Evolutionary conservation across 2,329 filamentous ascomycete species (phyloP).

Genomic region (Emericellopsis cladophorae): DNA sequence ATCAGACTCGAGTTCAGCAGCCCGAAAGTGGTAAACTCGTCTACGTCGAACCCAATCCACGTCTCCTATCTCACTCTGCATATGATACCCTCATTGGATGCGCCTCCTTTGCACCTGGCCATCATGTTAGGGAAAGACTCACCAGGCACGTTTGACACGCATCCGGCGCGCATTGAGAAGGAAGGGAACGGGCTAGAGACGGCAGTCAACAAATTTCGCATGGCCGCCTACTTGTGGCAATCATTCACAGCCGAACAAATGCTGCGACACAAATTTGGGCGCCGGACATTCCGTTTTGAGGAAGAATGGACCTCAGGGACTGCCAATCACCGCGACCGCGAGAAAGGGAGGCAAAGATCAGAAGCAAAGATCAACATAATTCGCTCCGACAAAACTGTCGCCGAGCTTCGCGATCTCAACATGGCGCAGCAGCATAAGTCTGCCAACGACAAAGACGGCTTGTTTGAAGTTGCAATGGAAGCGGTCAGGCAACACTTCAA

Average conservation of each 20-base stretch:
- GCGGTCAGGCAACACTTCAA: slow-evolving; percentile 71
- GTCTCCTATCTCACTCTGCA: slow-evolving; percentile 72
- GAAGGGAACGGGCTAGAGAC: slow-evolving; percentile 75
- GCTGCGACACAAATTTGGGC: slow-evolving; percentile 76
- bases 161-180: slow-evolving; percentile 58
- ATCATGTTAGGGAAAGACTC: slow-evolving; percentile 85
- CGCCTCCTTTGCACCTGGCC: slow-evolving; percentile 79
- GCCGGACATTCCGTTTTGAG: slow-evolving; percentile 77
- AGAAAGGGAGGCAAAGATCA: slow-evolving; percentile 64
- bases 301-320: slow-evolving; percentile 89
- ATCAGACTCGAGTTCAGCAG: slow-evolving; percentile 80
- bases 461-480: slow-evolving; percentile 66
- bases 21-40: slow-evolving; percentile 62
- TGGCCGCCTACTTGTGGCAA: slow-evolving; percentile 94
- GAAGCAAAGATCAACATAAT: slow-evolving; percentile 87
- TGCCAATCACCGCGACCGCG: slow-evolving; percentile 61
- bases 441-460: slow-evolving; percentile 56
- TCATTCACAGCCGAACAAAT: slow-evolving; percentile 96
- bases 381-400: slow-evolving; percentile 68
- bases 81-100: slow-evolving; percentile 66
- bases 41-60: slow-evolving; percentile 57
- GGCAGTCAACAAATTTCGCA: slow-evolving; percentile 81
- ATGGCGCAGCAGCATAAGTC: slow-evolving; percentile 64
- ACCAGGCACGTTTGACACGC: slow-evolving; percentile 69
- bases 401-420: slow-evolving; percentile 68